Evolutionary conservation across 1,139 yeast genomes (phyloP).

Genomic region (Pichia sp.): DNA sequence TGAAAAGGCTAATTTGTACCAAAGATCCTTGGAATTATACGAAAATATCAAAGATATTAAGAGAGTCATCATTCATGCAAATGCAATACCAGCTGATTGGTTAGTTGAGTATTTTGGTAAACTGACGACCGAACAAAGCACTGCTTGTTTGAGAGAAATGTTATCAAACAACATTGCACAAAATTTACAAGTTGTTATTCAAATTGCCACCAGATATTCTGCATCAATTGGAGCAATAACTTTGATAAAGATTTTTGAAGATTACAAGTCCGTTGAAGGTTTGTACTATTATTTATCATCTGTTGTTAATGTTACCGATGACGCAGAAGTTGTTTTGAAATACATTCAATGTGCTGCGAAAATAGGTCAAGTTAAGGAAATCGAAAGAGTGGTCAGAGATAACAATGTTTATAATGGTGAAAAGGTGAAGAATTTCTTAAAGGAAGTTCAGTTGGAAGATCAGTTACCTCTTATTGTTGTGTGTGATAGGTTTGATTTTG

Average conservation of each 20-base stretch:
- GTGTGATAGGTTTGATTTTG: conserved; percentile 86
- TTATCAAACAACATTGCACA: conserved; percentile 69
- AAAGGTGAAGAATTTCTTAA: conserved; percentile 92
- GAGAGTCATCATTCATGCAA: conserved; percentile 86
- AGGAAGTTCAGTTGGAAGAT: conserved; percentile 88
- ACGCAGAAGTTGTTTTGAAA: conserved; percentile 91
- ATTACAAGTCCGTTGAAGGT: conserved; percentile 87
- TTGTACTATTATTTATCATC: conserved; percentile 89
- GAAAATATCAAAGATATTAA: conserved; percentile 93
- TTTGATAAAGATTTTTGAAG: conserved; percentile 86
- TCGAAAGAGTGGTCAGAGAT: conserved; percentile 91
- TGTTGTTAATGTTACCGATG: conserved; percentile 88
- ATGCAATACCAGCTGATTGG: conserved; percentile 88
- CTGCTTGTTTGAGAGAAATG: conserved; percentile 82
- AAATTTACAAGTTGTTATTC: conserved; percentile 88
- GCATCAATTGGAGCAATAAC: conserved; percentile 85
- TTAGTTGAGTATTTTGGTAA: conserved; percentile 87
- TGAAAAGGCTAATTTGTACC: conserved; percentile 90
- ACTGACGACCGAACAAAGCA: conserved; percentile 87
- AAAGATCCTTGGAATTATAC: conserved; percentile 92
- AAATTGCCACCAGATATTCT: conserved; percentile 93
- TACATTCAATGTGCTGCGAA: conserved; percentile 92
- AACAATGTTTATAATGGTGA: conserved; percentile 94
- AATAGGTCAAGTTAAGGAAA: conserved; percentile 85
- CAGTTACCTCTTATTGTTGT: conserved; percentile 95